Evolutionary conservation across 2,329 filamentous ascomycete genomes (phyloP), one percentile per base, ranked within the genome.

Genomic region (Fusarium sp.): DNA sequence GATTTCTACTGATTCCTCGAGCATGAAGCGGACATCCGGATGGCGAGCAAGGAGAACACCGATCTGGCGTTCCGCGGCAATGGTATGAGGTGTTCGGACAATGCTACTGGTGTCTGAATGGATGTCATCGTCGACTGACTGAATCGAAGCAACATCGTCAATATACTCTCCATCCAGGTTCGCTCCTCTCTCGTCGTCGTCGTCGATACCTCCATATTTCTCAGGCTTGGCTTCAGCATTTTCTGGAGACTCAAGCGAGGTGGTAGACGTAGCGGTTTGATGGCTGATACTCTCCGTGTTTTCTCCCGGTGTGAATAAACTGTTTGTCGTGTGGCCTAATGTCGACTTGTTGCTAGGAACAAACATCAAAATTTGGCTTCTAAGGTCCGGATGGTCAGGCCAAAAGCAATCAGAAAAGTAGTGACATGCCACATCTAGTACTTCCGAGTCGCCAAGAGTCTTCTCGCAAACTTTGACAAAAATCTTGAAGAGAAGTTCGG

Each of bases 1-100:
- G 13, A 55, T 15, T 5, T 5, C 33, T 10, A 13, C n/a, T 3
- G 55, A 58, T 33, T 20, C 42, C 18, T 55, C 31, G n/a, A 58
- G 6, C 13, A 58, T 44, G 18, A 55, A 58, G 13, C 31, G 39
- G 17, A 58, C 15, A 10, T 38, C 49, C 10, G 39, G 49, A 36
- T 58, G 39, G 9, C 15, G 39, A 36, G 49, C 42, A 6, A 58
- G 18, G 7, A 58, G 18, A 11, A 24, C 39, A 15, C 39, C 31
- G 17, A 58, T 20, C 26, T 55, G 49, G 11, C 49, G 39, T 52
- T 58, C 55, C 10, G 55, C 49, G 6, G 31, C 55, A 6, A 58
- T 55, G 33, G 14, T 18, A 22, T 15, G 49, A 33, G 33, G 24
- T 6, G 31, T 45, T 17, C 33, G 22, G 33, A n/a, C 49, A 17